Conservation (phyloP, 2,329 filamentous ascomycete species). For the Neofusicoccum sp. region DNA sequence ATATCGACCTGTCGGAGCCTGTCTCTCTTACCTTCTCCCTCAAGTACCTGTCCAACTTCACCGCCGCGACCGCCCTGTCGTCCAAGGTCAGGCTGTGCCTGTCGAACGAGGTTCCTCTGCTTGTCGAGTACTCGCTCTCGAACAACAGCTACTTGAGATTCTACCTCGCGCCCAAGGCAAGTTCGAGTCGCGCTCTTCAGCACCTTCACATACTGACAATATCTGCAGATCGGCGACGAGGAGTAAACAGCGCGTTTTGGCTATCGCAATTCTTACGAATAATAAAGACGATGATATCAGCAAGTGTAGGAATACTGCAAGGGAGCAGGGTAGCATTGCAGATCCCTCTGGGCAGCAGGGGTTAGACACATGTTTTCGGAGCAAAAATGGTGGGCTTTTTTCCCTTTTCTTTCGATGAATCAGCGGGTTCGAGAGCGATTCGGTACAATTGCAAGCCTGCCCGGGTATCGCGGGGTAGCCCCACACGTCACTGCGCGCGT, state of each 20-base stretch:
- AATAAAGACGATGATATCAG: slow-evolving; percentile 14
- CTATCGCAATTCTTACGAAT: slow-evolving; percentile 9
- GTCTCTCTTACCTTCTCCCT: slow-evolving; percentile 95
- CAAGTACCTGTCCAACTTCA: slow-evolving; percentile 99
- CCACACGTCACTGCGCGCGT: slow-evolving; percentile 19
- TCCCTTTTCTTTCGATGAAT: not conserved
- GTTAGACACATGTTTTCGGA: slow-evolving; percentile 10
- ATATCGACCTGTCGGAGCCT: slow-evolving; percentile 88
- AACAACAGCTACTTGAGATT: slow-evolving; percentile 90
- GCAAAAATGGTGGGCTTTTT: slow-evolving; percentile 14
- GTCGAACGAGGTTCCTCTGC: slow-evolving; percentile 90
- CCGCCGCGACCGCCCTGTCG: slow-evolving; percentile 89
- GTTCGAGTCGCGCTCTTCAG: slow-evolving; percentile 24
- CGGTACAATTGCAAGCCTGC: slow-evolving; percentile 14
- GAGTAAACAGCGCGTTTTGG: slow-evolving; percentile 44
- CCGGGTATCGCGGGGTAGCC: slow-evolving; percentile 18
- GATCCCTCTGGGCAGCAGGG: not conserved
- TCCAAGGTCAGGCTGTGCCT: slow-evolving; percentile 84
- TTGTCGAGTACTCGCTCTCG: slow-evolving; percentile 84
- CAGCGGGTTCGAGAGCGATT: not conserved
- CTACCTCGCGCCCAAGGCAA: slow-evolving; percentile 96
- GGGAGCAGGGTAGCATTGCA: slow-evolving; percentile 3
- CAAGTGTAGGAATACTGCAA: slow-evolving; percentile 19
- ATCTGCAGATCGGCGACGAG: slow-evolving; percentile 66
- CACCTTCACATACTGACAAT: slow-evolving; percentile 35